phyloP scores from a whole-genome alignment of 2,329 filamentous ascomycete species.

The Pseudophaeomoniella oleicola region DNA sequence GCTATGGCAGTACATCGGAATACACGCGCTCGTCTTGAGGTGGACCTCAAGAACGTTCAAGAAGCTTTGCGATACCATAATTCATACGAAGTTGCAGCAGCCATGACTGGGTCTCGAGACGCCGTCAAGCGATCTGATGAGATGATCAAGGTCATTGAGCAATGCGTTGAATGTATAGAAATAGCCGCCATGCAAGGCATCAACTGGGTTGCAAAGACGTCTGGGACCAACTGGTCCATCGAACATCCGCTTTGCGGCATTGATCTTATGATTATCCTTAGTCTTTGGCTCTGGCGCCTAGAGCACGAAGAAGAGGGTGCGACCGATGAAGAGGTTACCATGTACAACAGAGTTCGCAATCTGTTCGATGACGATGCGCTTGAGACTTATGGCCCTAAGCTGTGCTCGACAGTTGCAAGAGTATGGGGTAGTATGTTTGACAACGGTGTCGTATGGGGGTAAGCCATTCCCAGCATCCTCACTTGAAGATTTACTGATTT shows the following conservation, averaged over 20 bases:
- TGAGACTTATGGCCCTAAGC: slow-evolving; percentile 63
- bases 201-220: slow-evolving; percentile 95
- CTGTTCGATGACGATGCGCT: slow-evolving; percentile 76
- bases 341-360: slow-evolving; percentile 51
- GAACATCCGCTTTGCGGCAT: slow-evolving; percentile 94
- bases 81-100: slow-evolving; percentile 87
- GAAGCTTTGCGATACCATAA: slow-evolving; percentile 95
- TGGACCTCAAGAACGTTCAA: slow-evolving; percentile 89
- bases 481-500: slow-evolving; percentile 27
- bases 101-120: slow-evolving; percentile 88
- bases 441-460: slow-evolving; percentile 98
- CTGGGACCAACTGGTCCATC: slow-evolving; percentile 96
- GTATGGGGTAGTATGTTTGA: slow-evolving; percentile 98
- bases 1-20: slow-evolving; percentile 95
- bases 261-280: slow-evolving; percentile 95
- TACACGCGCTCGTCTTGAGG: slow-evolving; percentile 78
- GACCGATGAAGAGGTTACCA: slow-evolving; percentile 66
- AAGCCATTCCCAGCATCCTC: slow-evolving; percentile 29
- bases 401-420: slow-evolving; percentile 89
- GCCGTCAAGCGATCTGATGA: slow-evolving; percentile 89
- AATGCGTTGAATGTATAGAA: slow-evolving; percentile 95
- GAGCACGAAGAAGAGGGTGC: slow-evolving; percentile 95
- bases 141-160: slow-evolving; percentile 97
- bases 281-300: slow-evolving; percentile 94
- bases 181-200: slow-evolving; percentile 89